Evolutionary conservation across 768 basidiomycete species (phyloP).

Genomic region (Daedalea quercina): DNA sequence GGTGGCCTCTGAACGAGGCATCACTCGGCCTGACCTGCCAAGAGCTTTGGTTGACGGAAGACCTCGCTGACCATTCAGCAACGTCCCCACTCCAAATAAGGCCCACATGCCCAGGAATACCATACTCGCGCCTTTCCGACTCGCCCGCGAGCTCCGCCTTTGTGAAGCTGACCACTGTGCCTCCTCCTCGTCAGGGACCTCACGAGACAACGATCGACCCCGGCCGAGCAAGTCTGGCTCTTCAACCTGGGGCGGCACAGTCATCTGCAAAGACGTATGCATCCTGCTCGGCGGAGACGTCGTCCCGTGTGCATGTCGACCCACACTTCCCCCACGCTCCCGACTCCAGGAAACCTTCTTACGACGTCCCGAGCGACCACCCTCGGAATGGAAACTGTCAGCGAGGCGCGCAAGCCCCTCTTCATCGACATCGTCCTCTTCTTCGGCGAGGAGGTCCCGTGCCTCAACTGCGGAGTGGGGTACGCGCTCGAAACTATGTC

Average conservation of each 20-base stretch:
- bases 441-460: slow-evolving; percentile 23
- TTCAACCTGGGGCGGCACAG: slow-evolving; percentile 18
- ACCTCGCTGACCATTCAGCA: slow-evolving; percentile 28
- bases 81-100: slow-evolving; percentile 60
- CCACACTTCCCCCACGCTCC: slow-evolving; percentile 46
- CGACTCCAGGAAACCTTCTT: slow-evolving; percentile 67
- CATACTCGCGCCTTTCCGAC: slow-evolving; percentile 67
- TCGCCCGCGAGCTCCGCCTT: slow-evolving; percentile 48
- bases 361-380: slow-evolving; percentile 35
- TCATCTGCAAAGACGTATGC: slow-evolving; percentile 27
- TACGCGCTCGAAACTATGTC: slow-evolving; percentile 20
- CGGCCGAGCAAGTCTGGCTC: slow-evolving; percentile 25
- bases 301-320: slow-evolving; percentile 22
- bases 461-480: slow-evolving; percentile 12
- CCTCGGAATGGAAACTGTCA: slow-evolving; percentile 77
- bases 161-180: slow-evolving; percentile 15
- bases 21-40: slow-evolving; percentile 40
- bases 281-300: slow-evolving; percentile 16
- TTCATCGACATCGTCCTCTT: slow-evolving; percentile 43
- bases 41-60: slow-evolving; percentile 21
- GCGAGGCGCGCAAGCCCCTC: slow-evolving; percentile 49
- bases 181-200: slow-evolving; percentile 19
- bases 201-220: slow-evolving; percentile 40
- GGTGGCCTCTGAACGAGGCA: slow-evolving; percentile 23
- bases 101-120: slow-evolving; percentile 77